Conservation (phyloP, 2,329 filamentous ascomycete species). For the Claviceps fusiformis region DNA sequence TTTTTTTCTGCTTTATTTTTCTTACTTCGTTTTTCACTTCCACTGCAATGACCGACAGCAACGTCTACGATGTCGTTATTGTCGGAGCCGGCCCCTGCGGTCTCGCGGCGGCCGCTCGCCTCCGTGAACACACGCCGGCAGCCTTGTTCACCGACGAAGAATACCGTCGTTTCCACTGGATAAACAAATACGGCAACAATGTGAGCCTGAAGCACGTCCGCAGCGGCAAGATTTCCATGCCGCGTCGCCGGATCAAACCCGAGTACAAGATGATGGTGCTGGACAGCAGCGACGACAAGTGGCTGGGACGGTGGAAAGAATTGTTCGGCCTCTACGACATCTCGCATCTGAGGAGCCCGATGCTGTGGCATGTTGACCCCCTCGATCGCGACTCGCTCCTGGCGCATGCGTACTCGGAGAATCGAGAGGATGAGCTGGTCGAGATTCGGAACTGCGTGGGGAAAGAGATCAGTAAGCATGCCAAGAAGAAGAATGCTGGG, state of each 20-base stretch:
- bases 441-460: slow-evolving; percentile 66
- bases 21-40: background rate
- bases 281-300: slow-evolving; percentile 47
- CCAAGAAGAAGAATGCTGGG: slow-evolving; percentile 46
- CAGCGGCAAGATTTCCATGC: slow-evolving; percentile 16
- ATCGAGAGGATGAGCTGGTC: slow-evolving; percentile 47
- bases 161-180: slow-evolving; percentile 69
- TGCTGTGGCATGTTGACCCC: slow-evolving; percentile 75
- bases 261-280: slow-evolving; percentile 45
- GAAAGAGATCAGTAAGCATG: slow-evolving; percentile 68
- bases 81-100: slow-evolving; percentile 64
- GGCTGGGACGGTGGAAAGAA: slow-evolving; percentile 59
- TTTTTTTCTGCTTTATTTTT: background rate
- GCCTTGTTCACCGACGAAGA: slow-evolving; percentile 76
- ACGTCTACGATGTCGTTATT: slow-evolving; percentile 53
- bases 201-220: slow-evolving; percentile 40
- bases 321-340: slow-evolving; percentile 59
- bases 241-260: slow-evolving; percentile 4
- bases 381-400: slow-evolving; percentile 60
- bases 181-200: slow-evolving; percentile 48
- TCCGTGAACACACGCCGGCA: slow-evolving; percentile 59
- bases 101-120: slow-evolving; percentile 57
- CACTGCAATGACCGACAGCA: slow-evolving; percentile 6
- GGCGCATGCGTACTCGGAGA: slow-evolving; percentile 49
- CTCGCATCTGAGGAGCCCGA: slow-evolving; percentile 58